Evolutionary conservation across 306 rosid genomes (phyloP), one percentile per base, ranked within the genome.

Genomic region (Cicer arietinum): DNA sequence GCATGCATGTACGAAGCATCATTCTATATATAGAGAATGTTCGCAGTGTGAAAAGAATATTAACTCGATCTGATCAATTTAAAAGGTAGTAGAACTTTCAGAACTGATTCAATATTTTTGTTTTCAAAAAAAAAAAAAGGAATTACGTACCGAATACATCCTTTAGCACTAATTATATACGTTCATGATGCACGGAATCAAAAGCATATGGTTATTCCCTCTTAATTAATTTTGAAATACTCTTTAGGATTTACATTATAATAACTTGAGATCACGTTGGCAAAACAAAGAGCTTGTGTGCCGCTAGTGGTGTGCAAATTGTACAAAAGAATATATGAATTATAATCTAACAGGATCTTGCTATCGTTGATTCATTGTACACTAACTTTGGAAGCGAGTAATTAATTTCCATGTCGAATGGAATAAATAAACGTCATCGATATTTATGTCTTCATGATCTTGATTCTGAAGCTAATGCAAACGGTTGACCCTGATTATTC

Each of bases 231-330:
- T 52, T 45, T 35, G 44, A 77, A 22, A 63, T 71, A 7, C 30
- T n/a, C 53, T 73, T 63, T 3, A 43, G 40, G 51, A 44, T 63
- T 37, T 50, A 76, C 48, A 76, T 65, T 39, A 6, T 13, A 14
- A 6, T 45, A 25, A 25, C 30, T 13, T 39, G 46, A 9, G 66
- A 62, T 25, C 13, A 46, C 47, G n/a, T 40, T 40, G 30, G 45
- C 39, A 41, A 62, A 62, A 47, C 40, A 53, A 51, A 64, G 68
- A 68, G 18, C 18, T 66, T 50, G 57, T 78, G 83, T 60, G 57
- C 77, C 86, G 63, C 47, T 14, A 73, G 39, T 73, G 83, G 77
- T 71, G n/a, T 64, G 77, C 77, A 78, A 74, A 79, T 47, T 74
- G 71, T 56, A 57, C 20, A 13, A 71, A 75, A 57, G 56, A 59